Conservation (phyloP, 129 eudicot species). For the Helianthus tuberosus region DNA sequence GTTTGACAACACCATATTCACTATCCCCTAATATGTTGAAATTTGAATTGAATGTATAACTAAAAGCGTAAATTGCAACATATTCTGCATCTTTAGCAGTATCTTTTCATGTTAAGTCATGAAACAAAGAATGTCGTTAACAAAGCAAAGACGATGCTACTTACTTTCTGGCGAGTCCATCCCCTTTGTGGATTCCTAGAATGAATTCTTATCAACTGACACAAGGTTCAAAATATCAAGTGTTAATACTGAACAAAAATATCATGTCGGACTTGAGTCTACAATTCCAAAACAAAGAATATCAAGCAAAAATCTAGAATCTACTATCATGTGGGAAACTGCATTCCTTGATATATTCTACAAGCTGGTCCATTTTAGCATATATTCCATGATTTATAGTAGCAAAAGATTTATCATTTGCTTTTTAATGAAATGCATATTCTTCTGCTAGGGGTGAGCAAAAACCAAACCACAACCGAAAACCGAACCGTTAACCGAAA, state of each 20-base stretch:
- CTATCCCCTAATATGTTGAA: background rate
- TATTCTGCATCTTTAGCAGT: slow-evolving; percentile 6
- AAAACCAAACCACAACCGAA: too few species aligned
- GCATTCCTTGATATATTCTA: background rate
- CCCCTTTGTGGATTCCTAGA: slow-evolving; percentile 77
- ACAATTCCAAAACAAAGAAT: background rate
- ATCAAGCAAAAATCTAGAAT: slow-evolving; percentile 2
- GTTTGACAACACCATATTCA: too few species aligned
- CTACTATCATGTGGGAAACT: slow-evolving; percentile 14
- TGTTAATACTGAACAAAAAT: slow-evolving; percentile 6
- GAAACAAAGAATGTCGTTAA: background rate
- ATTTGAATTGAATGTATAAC: background rate
- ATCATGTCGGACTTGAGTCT: background rate
- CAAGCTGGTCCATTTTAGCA: too few species aligned
- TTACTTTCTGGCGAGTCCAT: slow-evolving; percentile 98
- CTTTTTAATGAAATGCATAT: too few species aligned
- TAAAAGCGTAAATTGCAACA: background rate
- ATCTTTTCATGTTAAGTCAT: background rate
- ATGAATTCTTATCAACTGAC: slow-evolving; percentile 81
- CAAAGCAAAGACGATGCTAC: slow-evolving; percentile 5
- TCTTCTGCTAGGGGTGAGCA: too few species aligned
- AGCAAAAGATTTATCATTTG: too few species aligned
- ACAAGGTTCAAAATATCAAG: slow-evolving; percentile 28
- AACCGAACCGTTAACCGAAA: too few species aligned
- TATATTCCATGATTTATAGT: too few species aligned